Percentiles rank a stretch among this genome's conserved stretches.
These are phyloP conservation scores for Aspergillus brasiliensis DNA, from an alignment of 2,329 filamentous ascomycete genomes.

Conservation along the genomic window DNA sequence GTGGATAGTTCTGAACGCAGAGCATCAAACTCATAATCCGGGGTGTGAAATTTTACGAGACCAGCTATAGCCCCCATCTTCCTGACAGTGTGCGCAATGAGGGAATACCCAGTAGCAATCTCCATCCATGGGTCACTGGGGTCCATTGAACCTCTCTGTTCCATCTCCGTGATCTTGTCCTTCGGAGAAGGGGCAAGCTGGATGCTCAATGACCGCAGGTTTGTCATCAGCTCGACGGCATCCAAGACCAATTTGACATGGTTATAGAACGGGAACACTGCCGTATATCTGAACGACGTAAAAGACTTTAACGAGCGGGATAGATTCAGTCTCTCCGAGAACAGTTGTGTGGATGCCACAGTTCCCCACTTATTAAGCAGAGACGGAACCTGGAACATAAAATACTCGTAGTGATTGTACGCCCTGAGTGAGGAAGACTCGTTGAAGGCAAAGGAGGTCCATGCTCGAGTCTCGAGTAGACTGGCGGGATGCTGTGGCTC, in stretches of 20 bases:
- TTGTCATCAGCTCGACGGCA: slow-evolving; percentile 53
- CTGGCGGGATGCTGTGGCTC: slow-evolving; percentile 22
- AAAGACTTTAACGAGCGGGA: slow-evolving; percentile 48
- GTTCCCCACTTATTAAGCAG: slow-evolving; percentile 54
- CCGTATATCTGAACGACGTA: slow-evolving; percentile 58
- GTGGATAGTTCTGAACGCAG: slow-evolving; percentile 31
- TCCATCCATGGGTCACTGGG: slow-evolving; percentile 56
- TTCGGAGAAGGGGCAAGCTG: slow-evolving; percentile 50
- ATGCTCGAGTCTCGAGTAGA: slow-evolving; percentile 63
- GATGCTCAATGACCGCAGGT: slow-evolving; percentile 57
- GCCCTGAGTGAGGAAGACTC: slow-evolving; percentile 74
- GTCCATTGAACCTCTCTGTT: slow-evolving; percentile 42
- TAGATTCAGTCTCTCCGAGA: slow-evolving; percentile 33
- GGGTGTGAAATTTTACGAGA: slow-evolving; percentile 29
- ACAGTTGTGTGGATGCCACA: slow-evolving; percentile 34
- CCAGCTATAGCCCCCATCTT: slow-evolving; percentile 24
- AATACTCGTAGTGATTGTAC: slow-evolving; percentile 73
- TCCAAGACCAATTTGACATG: slow-evolving; percentile 56
- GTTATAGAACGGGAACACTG: slow-evolving; percentile 66
- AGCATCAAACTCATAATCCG: slow-evolving; percentile 35
- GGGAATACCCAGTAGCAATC: slow-evolving; percentile 53
- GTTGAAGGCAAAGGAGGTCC: slow-evolving; percentile 68
- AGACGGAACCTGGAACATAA: slow-evolving; percentile 64
- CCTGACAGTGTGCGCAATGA: slow-evolving; percentile 45
- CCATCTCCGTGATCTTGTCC: slow-evolving; percentile 43